A percentile compares a stretch with the other conserved stretches of the same genome.
Conservation (phyloP, 2,329 filamentous ascomycete genomes). For the Eurotiales sp. region DNA sequence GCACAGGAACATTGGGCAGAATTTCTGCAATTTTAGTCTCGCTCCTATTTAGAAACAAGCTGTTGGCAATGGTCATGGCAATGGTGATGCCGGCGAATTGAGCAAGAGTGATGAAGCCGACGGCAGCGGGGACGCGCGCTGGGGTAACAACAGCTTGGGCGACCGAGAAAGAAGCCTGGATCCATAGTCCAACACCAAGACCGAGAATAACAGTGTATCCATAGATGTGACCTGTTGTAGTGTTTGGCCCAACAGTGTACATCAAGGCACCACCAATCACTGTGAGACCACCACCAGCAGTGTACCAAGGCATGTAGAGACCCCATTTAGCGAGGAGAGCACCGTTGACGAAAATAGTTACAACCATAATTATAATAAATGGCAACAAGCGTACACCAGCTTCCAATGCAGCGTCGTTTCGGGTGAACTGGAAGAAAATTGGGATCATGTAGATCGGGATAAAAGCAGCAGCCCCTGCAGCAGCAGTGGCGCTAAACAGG, state of each 20-base stretch:
- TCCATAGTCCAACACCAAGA: conserved; percentile 19
- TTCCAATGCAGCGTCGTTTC: conserved; percentile 33
- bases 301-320: conserved; percentile 24
- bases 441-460: conserved; percentile 50
- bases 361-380: conserved; percentile 20
- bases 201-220: conserved; percentile 24
- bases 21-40: background rate
- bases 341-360: conserved; percentile 20
- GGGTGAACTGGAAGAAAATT: conserved; percentile 51
- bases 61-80: conserved; percentile 3
- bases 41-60: background rate
- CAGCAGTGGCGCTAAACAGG: conserved; percentile 41
- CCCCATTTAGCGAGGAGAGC: conserved; percentile 19
- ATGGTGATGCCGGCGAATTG: conserved; percentile 4
- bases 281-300: conserved; percentile 20
- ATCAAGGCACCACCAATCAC: conserved; percentile 23
- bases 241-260: conserved; percentile 19
- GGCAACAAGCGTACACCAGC: conserved; percentile 27
- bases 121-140: background rate
- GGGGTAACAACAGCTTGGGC: conserved; percentile 16
- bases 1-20: background rate
- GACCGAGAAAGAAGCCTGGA: conserved; percentile 20
- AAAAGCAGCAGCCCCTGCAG: conserved; percentile 35
- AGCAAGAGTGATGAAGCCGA: conserved; percentile 6
- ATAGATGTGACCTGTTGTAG: conserved; percentile 21